Evolutionary conservation across 2,329 filamentous ascomycete species (phyloP).

Genomic region (Alternaria incomplexa): DNA sequence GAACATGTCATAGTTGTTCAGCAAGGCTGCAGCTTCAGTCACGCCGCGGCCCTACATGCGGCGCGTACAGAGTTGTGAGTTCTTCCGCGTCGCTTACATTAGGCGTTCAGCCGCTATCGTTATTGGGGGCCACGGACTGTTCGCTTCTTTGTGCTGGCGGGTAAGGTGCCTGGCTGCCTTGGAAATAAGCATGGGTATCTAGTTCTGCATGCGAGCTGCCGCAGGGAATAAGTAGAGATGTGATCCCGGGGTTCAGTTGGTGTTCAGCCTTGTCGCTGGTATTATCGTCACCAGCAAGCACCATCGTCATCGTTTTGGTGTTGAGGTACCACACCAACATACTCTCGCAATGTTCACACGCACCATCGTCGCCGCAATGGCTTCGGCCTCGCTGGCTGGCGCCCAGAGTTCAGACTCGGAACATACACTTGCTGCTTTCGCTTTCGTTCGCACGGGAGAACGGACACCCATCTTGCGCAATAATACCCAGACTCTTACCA

Average conservation of each 20-base stretch:
- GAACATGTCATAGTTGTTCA: not conserved
- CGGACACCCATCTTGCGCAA: conserved; percentile 53
- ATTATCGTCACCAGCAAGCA: conserved; percentile 8
- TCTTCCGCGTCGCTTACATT: conserved; percentile 2
- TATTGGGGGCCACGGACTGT: conserved; percentile 7
- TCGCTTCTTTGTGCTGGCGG: conserved; percentile 2
- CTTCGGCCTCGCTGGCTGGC: conserved; percentile 29
- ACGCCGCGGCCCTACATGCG: conserved; percentile 2
- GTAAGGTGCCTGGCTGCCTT: conserved; percentile 1
- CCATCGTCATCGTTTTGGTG: conserved; percentile 2
- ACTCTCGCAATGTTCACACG: conserved; percentile 33
- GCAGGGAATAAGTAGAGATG: conserved; percentile 12
- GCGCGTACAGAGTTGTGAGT: conserved; percentile 2
- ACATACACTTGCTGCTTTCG: conserved; percentile 57
- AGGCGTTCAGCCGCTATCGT: conserved; percentile 2
- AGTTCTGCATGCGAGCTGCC: conserved; percentile 1
- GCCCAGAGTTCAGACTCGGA: conserved; percentile 26
- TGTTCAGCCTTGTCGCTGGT: conserved; percentile 16
- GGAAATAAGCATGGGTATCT: conserved; percentile 1
- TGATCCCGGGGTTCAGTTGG: not conserved
- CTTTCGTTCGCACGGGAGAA: conserved; percentile 63
- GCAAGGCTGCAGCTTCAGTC: not conserved
- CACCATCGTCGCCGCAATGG: conserved; percentile 27
- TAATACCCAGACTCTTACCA: conserved; percentile 53
- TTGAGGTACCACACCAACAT: conserved; percentile 9